phyloP scores from a whole-genome alignment of 768 basidiomycete species.

The Leccinum subgranulosum region DNA sequence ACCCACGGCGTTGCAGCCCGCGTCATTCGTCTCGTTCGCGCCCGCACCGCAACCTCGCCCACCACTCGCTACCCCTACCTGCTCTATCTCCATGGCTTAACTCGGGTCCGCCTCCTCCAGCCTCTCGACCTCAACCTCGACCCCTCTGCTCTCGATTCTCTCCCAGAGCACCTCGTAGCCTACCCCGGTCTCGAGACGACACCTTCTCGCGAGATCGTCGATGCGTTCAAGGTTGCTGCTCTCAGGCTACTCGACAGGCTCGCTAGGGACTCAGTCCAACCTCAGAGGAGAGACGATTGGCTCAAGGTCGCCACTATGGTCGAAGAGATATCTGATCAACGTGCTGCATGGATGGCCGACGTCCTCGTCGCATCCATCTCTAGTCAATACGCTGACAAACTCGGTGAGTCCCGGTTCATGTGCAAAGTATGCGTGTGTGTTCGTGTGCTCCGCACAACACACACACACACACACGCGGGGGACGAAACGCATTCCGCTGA shows the following conservation, averaged over 20 bases:
- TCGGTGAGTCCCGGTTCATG: slow-evolving; percentile 45
- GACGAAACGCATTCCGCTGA: slow-evolving; percentile 1
- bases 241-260: slow-evolving; percentile 66
- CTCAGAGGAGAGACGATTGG: slow-evolving; percentile 62
- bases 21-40: slow-evolving; percentile 65
- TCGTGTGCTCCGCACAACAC: neutral
- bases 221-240: slow-evolving; percentile 69
- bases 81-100: slow-evolving; percentile 69
- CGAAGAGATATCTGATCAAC: slow-evolving; percentile 62
- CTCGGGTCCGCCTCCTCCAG: slow-evolving; percentile 55
- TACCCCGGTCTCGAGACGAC: slow-evolving; percentile 41
- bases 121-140: slow-evolving; percentile 32
- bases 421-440: neutral
- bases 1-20: slow-evolving; percentile 71
- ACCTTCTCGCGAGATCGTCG: slow-evolving; percentile 53
- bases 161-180: slow-evolving; percentile 43
- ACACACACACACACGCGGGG: neutral
- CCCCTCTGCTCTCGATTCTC: slow-evolving; percentile 26
- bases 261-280: slow-evolving; percentile 38
- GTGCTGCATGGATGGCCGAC: slow-evolving; percentile 75
- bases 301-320: slow-evolving; percentile 67
- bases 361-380: slow-evolving; percentile 58
- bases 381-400: slow-evolving; percentile 66
- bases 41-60: slow-evolving; percentile 40
- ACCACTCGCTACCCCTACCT: slow-evolving; percentile 55